These are phyloP conservation scores for Xanthoconium separans DNA, from an alignment of 1,284 basidiomycete genomes.

Conservation along the genomic window DNA sequence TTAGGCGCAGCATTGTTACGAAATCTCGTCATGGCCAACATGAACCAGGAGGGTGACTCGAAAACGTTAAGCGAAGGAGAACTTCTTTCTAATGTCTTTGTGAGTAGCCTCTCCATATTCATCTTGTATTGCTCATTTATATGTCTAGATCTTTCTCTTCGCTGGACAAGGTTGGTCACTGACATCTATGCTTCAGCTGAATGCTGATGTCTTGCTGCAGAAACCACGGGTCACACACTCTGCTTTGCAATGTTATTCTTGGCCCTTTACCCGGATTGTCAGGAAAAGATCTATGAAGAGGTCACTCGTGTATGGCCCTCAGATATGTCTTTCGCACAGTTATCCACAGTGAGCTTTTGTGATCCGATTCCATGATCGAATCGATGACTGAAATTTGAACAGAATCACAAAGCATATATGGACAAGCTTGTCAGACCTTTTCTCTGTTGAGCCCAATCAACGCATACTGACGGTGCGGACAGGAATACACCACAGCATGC, in stretches of 20 bases:
- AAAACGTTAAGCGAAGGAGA: slow-evolving; percentile 42
- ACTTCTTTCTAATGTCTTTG: slow-evolving; percentile 46
- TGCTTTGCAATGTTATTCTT: slow-evolving; percentile 42
- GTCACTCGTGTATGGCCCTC: slow-evolving; percentile 36
- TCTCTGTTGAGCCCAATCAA: background rate
- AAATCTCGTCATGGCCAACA: slow-evolving; percentile 47
- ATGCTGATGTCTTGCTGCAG: slow-evolving; percentile 23
- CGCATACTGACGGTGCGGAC: background rate
- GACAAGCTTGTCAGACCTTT: slow-evolving; percentile 30
- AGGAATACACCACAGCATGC: slow-evolving; percentile 43
- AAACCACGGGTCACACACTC: slow-evolving; percentile 46
- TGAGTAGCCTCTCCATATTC: slow-evolving; percentile 20
- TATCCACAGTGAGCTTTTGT: slow-evolving; percentile 13
- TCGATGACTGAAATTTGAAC: background rate
- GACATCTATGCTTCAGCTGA: background rate
- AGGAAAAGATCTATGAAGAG: slow-evolving; percentile 44
- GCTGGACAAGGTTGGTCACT: slow-evolving; percentile 30
- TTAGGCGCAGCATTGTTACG: slow-evolving; percentile 38
- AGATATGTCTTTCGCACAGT: slow-evolving; percentile 24
- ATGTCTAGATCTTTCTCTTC: slow-evolving; percentile 38
- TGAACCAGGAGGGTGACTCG: slow-evolving; percentile 32
- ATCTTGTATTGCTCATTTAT: background rate
- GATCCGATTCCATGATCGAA: background rate
- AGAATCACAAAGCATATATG: slow-evolving; percentile 40
- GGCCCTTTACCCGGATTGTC: slow-evolving; percentile 45